Base-by-base conservation (phyloP, 2,329 filamentous ascomycete genomes). In the Ramichloridium luteum region DNA sequence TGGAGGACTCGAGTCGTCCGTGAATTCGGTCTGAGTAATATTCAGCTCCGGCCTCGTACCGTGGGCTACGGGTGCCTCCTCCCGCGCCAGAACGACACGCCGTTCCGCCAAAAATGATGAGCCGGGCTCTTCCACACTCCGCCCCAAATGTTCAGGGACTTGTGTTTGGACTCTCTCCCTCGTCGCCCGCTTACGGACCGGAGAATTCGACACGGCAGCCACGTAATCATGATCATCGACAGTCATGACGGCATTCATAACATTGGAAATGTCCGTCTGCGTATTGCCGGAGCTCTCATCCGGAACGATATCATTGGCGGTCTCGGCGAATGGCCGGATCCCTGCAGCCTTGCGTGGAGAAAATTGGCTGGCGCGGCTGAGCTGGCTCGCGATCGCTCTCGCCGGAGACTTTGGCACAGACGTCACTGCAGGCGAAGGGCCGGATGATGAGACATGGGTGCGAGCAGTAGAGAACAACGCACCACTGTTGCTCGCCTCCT, bases 221-320 rank as follows among this genome's bases (percentile, higher is more conserved):
- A 55, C 44, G 23, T 53, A 48, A 5, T 49, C 40, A 10, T 55
- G 48, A 26, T 62, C 59, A 37, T 50, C 58, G 43, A 33, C 57
- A 16, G 40, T 57, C 38, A 57, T 45, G 14, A 59, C 44, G 30
- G 43, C 42, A 12, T 41, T 36, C 44, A 53, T 46, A 18, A 53
- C 39, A 3, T 39, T 47, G 30, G 54, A 44, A 22, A 57, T 39
- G 25, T 55, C 48, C 6, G 58, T 37, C 20, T 51, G 47, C 3
- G 45, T 36, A 10, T 50, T 44, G 6, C 42, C 49, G 12, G 40
- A 37, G 6, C 51, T 53, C 12, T 38, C 35, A 4, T 38, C 41
- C 9, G 44, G 40, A 8, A 42, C 45, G 8, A 44, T 36, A 12
- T 44, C 48, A 8, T 37, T 44, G 13, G 49, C 43, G 9, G 56